phyloP scores from a whole-genome alignment of 1,284 basidiomycete species.

The Rhodotorula sp. region DNA sequence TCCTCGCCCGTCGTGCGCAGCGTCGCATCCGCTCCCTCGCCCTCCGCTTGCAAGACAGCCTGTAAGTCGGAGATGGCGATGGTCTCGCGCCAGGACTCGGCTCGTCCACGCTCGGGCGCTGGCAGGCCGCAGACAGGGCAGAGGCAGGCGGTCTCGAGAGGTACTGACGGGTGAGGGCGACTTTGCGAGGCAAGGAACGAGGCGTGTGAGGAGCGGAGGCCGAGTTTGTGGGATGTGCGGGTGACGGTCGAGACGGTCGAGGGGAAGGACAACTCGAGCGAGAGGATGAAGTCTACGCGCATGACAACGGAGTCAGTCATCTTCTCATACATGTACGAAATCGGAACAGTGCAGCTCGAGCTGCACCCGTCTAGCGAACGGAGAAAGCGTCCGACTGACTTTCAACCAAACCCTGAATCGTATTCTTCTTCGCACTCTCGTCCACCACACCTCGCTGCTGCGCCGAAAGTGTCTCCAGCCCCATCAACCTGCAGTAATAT shows the following conservation, averaged over 20 bases:
- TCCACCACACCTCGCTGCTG: conserved; percentile 5
- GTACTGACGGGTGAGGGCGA: not conserved
- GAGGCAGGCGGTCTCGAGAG: not conserved
- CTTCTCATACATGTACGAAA: no score
- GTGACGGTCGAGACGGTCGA: conserved; percentile 39
- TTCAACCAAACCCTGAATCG: conserved; percentile 19
- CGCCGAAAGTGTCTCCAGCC: not conserved
- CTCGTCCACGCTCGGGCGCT: conserved; percentile 13
- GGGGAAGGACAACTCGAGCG: conserved; percentile 36
- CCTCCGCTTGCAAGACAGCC: not conserved
- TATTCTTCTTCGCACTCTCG: conserved; percentile 16
- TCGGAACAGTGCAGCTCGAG: no score
- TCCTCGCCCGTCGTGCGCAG: not conserved
- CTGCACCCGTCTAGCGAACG: not conserved
- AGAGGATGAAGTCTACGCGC: conserved; percentile 30
- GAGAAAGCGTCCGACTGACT: conserved; percentile 13
- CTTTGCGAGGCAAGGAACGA: not conserved
- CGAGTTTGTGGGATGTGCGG: conserved; percentile 39
- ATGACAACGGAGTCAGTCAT: not conserved
- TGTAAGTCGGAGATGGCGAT: conserved; percentile 33
- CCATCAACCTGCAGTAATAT: conserved; percentile 5
- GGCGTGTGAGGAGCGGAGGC: conserved; percentile 21
- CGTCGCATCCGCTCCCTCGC: not conserved
- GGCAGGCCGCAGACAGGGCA: conserved; percentile 10
- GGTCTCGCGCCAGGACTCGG: conserved; percentile 21